phyloP scores from a whole-genome alignment of 176 grass and related monocot species.

The Guadua angustifolia region DNA sequence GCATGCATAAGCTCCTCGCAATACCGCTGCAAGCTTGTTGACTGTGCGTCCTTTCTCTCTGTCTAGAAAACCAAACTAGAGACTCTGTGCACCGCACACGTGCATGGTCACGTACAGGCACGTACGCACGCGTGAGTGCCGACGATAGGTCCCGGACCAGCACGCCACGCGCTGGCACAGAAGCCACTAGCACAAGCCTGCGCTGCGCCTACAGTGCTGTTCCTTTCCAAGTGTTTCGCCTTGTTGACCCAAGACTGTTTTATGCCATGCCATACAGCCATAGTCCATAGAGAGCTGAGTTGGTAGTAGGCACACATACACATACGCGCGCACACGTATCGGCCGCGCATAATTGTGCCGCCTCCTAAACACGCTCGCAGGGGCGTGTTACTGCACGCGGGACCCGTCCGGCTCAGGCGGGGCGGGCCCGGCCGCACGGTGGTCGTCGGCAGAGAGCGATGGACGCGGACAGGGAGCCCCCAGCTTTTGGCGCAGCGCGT shows the following conservation, averaged over 20 bases:
- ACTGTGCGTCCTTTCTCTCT: too few species aligned
- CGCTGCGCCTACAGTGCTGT: not conserved
- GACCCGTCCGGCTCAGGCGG: not conserved
- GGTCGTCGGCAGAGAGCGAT: constrained; percentile 55
- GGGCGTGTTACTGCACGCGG: not conserved
- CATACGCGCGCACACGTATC: not conserved
- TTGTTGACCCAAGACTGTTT: not conserved
- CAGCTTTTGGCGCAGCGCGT: constrained; percentile 39
- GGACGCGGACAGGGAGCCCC: constrained; percentile 21
- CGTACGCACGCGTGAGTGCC: not conserved
- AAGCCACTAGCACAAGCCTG: not conserved
- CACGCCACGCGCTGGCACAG: not conserved
- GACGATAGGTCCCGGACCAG: not conserved
- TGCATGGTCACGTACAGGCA: not conserved
- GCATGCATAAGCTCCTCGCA: too few species aligned
- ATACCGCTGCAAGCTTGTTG: too few species aligned
- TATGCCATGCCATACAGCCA: not conserved
- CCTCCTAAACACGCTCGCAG: not conserved
- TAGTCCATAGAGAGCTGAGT: not conserved
- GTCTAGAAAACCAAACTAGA: not conserved
- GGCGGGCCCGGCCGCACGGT: constrained; percentile 45
- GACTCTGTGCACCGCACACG: constrained; percentile 16
- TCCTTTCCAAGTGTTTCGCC: not conserved
- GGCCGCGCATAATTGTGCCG: not conserved
- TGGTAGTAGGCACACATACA: not conserved